phyloP scores from a whole-genome alignment of 1,284 basidiomycete species.

The Cerioporus squamosus region DNA sequence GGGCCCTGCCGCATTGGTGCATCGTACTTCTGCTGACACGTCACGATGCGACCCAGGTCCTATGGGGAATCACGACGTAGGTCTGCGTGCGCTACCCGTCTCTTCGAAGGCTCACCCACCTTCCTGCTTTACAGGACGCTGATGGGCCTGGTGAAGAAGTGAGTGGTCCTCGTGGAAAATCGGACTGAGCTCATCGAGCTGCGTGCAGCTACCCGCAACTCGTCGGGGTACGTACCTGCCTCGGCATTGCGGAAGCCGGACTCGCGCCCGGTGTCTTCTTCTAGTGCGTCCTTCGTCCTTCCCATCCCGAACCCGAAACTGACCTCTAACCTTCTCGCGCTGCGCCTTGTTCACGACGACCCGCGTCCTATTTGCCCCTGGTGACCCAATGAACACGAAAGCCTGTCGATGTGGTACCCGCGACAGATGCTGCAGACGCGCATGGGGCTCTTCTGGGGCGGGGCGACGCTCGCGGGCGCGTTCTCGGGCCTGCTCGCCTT shows the following conservation, averaged over 20 bases:
- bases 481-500: constrained; percentile 44
- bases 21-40: not conserved
- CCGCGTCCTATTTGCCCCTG: too few species aligned
- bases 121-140: constrained; percentile 45
- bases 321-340: not conserved
- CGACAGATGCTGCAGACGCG: constrained; percentile 37
- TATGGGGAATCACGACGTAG: constrained; percentile 33
- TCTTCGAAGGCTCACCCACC: not conserved
- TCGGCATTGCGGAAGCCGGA: constrained; percentile 72
- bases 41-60: constrained; percentile 16
- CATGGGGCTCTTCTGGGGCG: constrained; percentile 40
- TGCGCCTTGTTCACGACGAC: too few species aligned
- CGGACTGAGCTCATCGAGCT: not conserved
- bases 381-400: not conserved
- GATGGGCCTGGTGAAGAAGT: constrained; percentile 66
- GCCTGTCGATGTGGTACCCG: constrained; percentile 39
- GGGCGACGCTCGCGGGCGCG: constrained; percentile 37
- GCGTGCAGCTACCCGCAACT: constrained; percentile 58
- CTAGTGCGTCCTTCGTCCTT: constrained; percentile 39
- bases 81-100: not conserved
- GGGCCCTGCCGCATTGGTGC: not conserved
- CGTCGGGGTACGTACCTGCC: constrained; percentile 57
- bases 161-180: not conserved
- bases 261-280: constrained; percentile 71
- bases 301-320: not conserved